Evolutionary conservation across 768 basidiomycete genomes (phyloP).

Genomic region (Amanita pseudoporphyria): DNA sequence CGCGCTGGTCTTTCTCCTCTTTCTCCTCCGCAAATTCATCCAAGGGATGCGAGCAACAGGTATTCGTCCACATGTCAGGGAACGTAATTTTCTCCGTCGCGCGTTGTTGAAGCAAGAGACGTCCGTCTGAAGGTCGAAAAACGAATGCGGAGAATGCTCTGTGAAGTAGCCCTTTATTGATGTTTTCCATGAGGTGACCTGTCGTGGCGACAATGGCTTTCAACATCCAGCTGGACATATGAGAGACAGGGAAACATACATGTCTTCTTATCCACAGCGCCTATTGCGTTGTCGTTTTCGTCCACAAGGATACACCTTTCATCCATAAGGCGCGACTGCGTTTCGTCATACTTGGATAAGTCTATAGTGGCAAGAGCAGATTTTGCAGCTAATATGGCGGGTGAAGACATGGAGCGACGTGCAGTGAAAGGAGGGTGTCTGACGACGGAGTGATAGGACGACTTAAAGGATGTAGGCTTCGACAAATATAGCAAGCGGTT

Average conservation of each 20-base stretch:
- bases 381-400: conserved; percentile 51
- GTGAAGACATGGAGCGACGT: conserved; percentile 37
- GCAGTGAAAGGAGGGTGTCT: neutral
- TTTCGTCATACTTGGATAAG: conserved; percentile 77
- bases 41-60: conserved; percentile 95
- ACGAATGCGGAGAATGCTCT: conserved; percentile 97
- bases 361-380: conserved; percentile 67
- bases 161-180: conserved; percentile 87
- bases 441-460: too few species aligned
- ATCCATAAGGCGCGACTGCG: conserved; percentile 93
- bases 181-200: conserved; percentile 98
- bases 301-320: conserved; percentile 91
- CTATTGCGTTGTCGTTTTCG: conserved; percentile 75
- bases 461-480: too few species aligned
- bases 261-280: conserved; percentile 91
- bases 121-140: conserved; percentile 90
- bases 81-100: conserved; percentile 99
- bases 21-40: conserved; percentile 86
- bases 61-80: conserved; percentile 99
- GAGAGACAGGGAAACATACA: conserved; percentile 42
- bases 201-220: conserved; percentile 7
- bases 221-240: neutral
- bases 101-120: conserved; percentile 87
- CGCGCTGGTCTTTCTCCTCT: conserved; percentile 64
- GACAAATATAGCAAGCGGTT: too few species aligned